Base-by-base conservation (phyloP, 2,329 filamentous ascomycete species). In the Daldinia eschscholtzii region DNA sequence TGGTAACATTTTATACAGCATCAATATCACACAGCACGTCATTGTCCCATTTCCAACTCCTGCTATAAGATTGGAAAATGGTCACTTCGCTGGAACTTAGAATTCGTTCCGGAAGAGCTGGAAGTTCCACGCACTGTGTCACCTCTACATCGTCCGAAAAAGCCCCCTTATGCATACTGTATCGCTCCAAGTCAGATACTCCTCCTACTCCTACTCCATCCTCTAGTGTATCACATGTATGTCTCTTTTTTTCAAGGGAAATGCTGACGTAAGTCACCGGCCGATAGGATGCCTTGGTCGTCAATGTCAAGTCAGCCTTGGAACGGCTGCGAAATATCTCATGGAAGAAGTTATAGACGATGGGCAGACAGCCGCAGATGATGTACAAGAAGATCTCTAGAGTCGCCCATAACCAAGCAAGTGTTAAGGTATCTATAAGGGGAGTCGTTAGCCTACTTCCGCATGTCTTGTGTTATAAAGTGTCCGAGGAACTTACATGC, bases 321-420 rank as follows among this genome's bases (percentile, higher is more conserved):
- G 46, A 50, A n/a, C 5, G 23, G 23, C 46, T 3, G 26, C 6
- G 26, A 13, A 10, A 28, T 50, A 7, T 33, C 13, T 13, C 6
- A 2, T n/a, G 41, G 35, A 28, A 37, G 9, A 39, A 10, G 28
- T 18, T 52, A 30, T 63, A 41, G 42, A 59, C 50, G 30, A 35
- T 46, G 53, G 48, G 28, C n/a, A 33, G 44, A 15, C 35, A 56
- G 9, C 30, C 35, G 37, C 53, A 41, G 35, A 39, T 37, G 13
- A 26, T 57, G 46, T 39, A 44, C 7, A 46, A 30, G 37, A 44
- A 44, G 33, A 30, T 15, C 33, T 48, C 41, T 23, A 48, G 30
- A n/a, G 13, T 50, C 46, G 28, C 42, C 12, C 26, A 52, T 52
- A 52, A 9, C 46, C 46, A 52, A 6, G 46, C 46, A 30, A 52